A percentile compares a stretch with the other conserved stretches of the same genome.
Evolutionary conservation across 192 early-diverging fungal species (phyloP).

Genomic region (Mortierella hygrophila): DNA sequence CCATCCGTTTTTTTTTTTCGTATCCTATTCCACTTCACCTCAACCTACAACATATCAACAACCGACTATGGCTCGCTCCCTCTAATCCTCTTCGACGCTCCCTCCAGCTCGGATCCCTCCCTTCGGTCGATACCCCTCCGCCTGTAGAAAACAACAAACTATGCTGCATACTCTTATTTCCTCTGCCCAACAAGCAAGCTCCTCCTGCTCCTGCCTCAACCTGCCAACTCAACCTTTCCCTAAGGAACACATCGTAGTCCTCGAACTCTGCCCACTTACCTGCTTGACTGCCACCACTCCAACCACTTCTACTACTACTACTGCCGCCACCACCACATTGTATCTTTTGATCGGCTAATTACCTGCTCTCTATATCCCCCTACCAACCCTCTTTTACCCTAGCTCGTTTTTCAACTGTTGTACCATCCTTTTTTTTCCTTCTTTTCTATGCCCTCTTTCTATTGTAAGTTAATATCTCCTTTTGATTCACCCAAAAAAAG

Average conservation of each 20-base stretch:
- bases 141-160: constrained; percentile 26
- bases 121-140: constrained; percentile 22
- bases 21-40: background rate
- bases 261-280: constrained; percentile 6
- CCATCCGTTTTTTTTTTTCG: background rate
- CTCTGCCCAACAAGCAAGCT: constrained; percentile 31
- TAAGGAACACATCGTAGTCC: constrained; percentile 12
- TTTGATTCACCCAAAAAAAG: constrained; percentile 13
- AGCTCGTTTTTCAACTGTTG: background rate
- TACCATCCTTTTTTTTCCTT: too few species aligned
- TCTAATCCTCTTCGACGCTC: constrained; percentile 9
- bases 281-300: background rate
- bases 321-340: constrained; percentile 8
- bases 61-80: constrained; percentile 8
- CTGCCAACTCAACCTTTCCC: constrained; percentile 14
- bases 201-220: constrained; percentile 34
- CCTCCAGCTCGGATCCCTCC: constrained; percentile 29
- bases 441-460: background rate
- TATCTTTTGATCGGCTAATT: constrained; percentile 13
- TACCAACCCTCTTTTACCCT: background rate
- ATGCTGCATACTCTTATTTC: constrained; percentile 21
- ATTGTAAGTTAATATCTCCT: constrained; percentile 12
- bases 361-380: background rate
- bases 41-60: background rate
- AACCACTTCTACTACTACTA: background rate